Percentiles rank a stretch among this genome's conserved stretches.
phyloP scores from a whole-genome alignment of 2,329 filamentous ascomycete genomes.

The Colletotrichum orchidophilum region DNA sequence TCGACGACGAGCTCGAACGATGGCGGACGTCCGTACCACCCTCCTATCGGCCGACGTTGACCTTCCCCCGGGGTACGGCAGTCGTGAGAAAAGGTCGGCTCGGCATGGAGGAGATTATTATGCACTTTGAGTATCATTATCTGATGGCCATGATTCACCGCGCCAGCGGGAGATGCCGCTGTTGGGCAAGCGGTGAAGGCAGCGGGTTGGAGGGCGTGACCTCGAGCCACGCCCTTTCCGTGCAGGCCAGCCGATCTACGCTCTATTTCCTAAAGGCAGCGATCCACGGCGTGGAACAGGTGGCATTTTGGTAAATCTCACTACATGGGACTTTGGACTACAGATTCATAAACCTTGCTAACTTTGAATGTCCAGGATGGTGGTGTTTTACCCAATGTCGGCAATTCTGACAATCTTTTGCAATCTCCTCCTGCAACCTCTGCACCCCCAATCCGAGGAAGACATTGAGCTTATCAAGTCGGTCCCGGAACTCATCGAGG shows the following conservation, averaged over 20 bases:
- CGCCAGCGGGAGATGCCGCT: constrained; percentile 60
- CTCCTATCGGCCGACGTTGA: constrained; percentile 56
- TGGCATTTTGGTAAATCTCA: constrained; percentile 58
- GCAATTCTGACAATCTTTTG: constrained; percentile 64
- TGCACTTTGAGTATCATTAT: constrained; percentile 65
- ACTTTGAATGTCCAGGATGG: constrained; percentile 48
- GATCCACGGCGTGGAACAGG: constrained; percentile 51
- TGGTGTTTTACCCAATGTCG: constrained; percentile 66
- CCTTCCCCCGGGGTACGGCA: constrained; percentile 46
- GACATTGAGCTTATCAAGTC: constrained; percentile 58
- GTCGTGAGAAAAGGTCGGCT: constrained; percentile 40
- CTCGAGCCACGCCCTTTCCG: constrained; percentile 61
- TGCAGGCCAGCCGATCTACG: constrained; percentile 66
- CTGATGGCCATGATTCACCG: constrained; percentile 64
- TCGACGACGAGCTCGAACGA: constrained; percentile 64
- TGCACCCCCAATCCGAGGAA: constrained; percentile 49
- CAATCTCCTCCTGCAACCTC: constrained; percentile 60
- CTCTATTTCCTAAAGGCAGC: constrained; percentile 57
- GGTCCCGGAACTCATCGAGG: constrained; percentile 54
- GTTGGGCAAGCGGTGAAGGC: constrained; percentile 45
- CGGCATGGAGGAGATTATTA: constrained; percentile 56
- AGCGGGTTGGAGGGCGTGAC: constrained; percentile 48
- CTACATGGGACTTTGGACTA: neutral
- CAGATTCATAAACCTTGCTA: neutral
- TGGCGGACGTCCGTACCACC: constrained; percentile 61